Evolutionary conservation across 2,329 filamentous ascomycete genomes (phyloP), one percentile per base, ranked within the genome.

Genomic region (Tolypocladium pustulatum): DNA sequence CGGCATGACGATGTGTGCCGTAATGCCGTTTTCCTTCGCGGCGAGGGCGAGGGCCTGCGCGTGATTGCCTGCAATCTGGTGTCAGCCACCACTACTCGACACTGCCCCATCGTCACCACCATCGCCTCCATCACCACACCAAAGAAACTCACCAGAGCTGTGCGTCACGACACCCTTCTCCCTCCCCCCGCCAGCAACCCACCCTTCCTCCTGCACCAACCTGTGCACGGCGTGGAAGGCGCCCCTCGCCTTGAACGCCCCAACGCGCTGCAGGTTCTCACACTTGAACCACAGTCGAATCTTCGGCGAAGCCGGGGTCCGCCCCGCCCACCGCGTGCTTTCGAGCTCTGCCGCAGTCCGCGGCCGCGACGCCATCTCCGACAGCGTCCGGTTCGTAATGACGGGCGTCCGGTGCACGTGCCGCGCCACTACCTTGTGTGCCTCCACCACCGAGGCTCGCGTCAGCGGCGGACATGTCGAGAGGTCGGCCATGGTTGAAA

Each of bases 1-100:
- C 0, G 93, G 93, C 93, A 97, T 97, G 60, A 97, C 86, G 68
- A 97, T 92, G 75, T 93, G 84, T 0, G 91, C 90, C 13, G 88
- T 87, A 62, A 97, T 86, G 57, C 78, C 76, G 68, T 88, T 84
- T 41, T 86, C 86, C 22, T 79, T 80, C 2, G 93, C 91, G 0
- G 93, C 93, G 56, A 97, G 86, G 2, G 93, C 85, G 59, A 97
- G 85, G 1, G 94, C 93, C 78, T 96, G 91, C 0, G 93, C 93
- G 70, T 97, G 94, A 75, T 97, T 97, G 60, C 93, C 92, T 93
- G 62, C 43, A 2, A 10, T 12, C n/a, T 41, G 41, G 15, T 46
- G 56, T 58, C 5, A 61, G 57, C 59, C 43, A 56, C 55, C 20
- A 49, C 20, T 15, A 51, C 37, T 38, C 20, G 37, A 38, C 37